Evolutionary conservation across 139 green algal genomes (phyloP).

Genomic region (Micractinium sp.): DNA sequence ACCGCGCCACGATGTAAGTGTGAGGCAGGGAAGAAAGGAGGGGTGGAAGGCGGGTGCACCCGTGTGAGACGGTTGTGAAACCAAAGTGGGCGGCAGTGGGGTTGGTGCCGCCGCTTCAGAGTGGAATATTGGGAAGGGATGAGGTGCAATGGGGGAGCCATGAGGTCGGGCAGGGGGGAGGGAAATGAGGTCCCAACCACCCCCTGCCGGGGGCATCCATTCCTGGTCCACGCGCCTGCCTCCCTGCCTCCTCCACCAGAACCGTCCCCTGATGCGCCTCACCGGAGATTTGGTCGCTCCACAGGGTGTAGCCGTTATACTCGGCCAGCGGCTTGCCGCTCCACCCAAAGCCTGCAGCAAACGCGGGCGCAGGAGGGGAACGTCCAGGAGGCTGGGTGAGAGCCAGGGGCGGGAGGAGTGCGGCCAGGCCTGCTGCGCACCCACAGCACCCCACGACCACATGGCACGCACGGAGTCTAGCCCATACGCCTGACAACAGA

Average conservation of each 20-base stretch:
- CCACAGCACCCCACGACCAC: neutral
- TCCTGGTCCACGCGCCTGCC: too few species aligned
- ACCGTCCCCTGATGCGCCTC: neutral
- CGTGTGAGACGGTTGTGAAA: too few species aligned
- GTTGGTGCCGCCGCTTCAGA: too few species aligned
- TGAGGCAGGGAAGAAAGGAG: neutral
- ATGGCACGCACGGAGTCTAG: neutral
- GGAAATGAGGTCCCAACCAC: too few species aligned
- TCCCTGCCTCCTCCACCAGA: too few species aligned
- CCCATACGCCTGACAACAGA: neutral
- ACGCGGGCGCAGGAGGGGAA: neutral
- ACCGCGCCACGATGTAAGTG: neutral
- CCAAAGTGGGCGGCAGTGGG: too few species aligned
- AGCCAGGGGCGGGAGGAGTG: too few species aligned
- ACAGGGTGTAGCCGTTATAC: constrained; percentile 65
- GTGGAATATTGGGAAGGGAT: neutral
- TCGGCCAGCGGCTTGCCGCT: constrained; percentile 72
- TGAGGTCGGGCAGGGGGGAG: too few species aligned
- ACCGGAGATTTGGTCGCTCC: constrained; percentile 44
- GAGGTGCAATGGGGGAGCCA: neutral
- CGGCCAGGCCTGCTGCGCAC: too few species aligned
- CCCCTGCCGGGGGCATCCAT: too few species aligned
- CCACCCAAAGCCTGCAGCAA: constrained; percentile 73
- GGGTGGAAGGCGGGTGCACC: neutral
- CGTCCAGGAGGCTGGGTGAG: neutral